A percentile compares a stretch with the other conserved stretches of the same genome.
phyloP scores from a whole-genome alignment of 2,329 filamentous ascomycete genomes.

The Stagonosporopsis chrysanthemi region DNA sequence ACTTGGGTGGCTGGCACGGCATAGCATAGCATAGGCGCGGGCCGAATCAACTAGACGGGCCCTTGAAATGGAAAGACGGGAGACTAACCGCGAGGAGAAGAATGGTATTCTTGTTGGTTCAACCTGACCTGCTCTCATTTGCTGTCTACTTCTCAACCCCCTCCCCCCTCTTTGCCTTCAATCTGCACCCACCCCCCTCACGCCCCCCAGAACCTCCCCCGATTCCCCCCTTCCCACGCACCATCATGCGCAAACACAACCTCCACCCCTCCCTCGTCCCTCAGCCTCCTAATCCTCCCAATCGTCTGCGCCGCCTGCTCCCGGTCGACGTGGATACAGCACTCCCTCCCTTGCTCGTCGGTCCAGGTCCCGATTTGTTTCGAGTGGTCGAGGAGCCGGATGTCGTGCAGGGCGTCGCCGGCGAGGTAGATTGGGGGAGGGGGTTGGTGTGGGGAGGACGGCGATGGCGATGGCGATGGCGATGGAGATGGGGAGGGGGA shows the following conservation, averaged over 20 bases:
- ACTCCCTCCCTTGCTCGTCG: conserved; percentile 53
- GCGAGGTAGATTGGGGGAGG: conserved; percentile 53
- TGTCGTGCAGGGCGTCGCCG: conserved; percentile 64
- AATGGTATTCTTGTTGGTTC: background rate
- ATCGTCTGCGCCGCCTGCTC: conserved; percentile 57
- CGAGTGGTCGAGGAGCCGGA: conserved; percentile 60
- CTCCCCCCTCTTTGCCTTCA: background rate
- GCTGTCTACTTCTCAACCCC: too few relatives aligned
- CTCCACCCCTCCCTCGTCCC: conserved; percentile 56
- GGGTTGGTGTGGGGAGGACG: too few relatives aligned
- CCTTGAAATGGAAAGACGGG: background rate
- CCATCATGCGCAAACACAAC: conserved; percentile 62
- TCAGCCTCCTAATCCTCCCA: conserved; percentile 50
- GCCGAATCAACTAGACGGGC: background rate
- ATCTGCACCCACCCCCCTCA: background rate
- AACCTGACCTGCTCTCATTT: too few relatives aligned
- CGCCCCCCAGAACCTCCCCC: conserved; percentile 38
- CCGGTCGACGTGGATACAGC: conserved; percentile 63
- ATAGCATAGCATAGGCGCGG: background rate
- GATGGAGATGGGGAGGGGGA: conserved; percentile 36
- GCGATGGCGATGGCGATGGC: too few relatives aligned
- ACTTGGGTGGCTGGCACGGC: conserved; percentile 1
- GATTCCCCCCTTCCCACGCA: conserved; percentile 55
- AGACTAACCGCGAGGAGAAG: background rate
- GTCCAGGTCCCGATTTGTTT: conserved; percentile 61